Evolutionary conservation across 2,329 filamentous ascomycete genomes (phyloP).

Genomic region (Fusarium mundagurra): DNA sequence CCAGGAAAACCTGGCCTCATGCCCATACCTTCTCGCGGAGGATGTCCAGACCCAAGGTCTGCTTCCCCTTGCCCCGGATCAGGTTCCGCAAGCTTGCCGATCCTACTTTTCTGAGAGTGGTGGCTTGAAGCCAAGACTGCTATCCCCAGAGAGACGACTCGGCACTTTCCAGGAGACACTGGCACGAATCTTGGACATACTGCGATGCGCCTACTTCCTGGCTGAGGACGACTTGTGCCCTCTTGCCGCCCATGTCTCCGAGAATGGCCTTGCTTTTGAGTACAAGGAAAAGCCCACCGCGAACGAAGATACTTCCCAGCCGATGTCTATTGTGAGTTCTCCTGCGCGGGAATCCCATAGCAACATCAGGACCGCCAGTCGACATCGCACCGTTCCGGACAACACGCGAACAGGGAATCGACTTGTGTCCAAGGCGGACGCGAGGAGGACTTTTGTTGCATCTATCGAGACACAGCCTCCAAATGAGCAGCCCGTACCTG

Average conservation of each 20-base stretch:
- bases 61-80: constrained; percentile 52
- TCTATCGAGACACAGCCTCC: constrained; percentile 16
- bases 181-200: constrained; percentile 59
- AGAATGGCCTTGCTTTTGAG: constrained; percentile 48
- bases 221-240: constrained; percentile 54
- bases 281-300: constrained; percentile 36
- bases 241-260: constrained; percentile 44
- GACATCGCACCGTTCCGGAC: constrained; percentile 18
- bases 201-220: constrained; percentile 60
- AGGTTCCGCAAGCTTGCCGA: constrained; percentile 53
- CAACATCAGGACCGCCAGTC: constrained; percentile 11
- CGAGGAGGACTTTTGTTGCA: constrained; percentile 1
- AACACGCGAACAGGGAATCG: constrained; percentile 15
- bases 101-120: constrained; percentile 49
- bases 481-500: constrained; percentile 28
- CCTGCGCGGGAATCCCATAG: constrained; percentile 7
- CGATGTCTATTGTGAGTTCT: constrained; percentile 30
- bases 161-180: constrained; percentile 50
- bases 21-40: constrained; percentile 62
- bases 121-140: constrained; percentile 53
- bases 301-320: constrained; percentile 2
- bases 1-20: constrained; percentile 50
- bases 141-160: constrained; percentile 46
- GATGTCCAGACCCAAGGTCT: constrained; percentile 60
- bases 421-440: background rate